A percentile compares a stretch with the other conserved stretches of the same genome.
Evolutionary conservation across 192 early-diverging fungal species (phyloP).

Genomic region (Backusella parvicylindrica): DNA sequence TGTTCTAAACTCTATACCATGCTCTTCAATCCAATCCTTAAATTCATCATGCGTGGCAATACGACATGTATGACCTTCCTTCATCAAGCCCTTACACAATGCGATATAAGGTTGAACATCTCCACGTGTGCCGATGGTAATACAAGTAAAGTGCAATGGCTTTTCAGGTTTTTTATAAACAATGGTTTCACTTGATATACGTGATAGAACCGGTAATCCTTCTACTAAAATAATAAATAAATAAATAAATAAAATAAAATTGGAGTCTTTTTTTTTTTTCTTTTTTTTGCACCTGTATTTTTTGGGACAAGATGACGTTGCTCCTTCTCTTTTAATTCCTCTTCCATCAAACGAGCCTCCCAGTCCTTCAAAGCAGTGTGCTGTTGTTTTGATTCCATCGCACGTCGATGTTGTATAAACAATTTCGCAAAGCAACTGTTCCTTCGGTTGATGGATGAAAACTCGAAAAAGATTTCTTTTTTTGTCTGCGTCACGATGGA

Average conservation of each 20-base stretch:
- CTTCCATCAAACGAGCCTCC: constrained; percentile 2
- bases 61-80: constrained; percentile 59
- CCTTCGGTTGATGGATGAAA: constrained; percentile 40
- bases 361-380: constrained; percentile 3
- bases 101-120: constrained; percentile 77
- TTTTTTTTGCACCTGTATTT: neutral
- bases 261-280: neutral
- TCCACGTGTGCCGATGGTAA: constrained; percentile 73
- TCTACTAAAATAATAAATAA: neutral
- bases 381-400: neutral
- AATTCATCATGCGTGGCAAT: constrained; percentile 70
- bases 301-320: constrained; percentile 1
- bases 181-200: neutral
- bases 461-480: constrained; percentile 60
- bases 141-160: constrained; percentile 58
- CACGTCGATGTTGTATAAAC: constrained; percentile 18
- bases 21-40: constrained; percentile 57
- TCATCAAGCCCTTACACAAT: constrained; percentile 60
- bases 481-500: constrained; percentile 43
- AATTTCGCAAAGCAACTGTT: constrained; percentile 42
- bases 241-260: neutral
- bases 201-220: constrained; percentile 1
- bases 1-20: constrained; percentile 65
- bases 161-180: constrained; percentile 34
- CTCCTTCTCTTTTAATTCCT: neutral